A percentile compares a stretch with the other conserved stretches of the same genome.
phyloP scores from a whole-genome alignment of 139 green algal species.

The Cymbomonas tetramitiformis region DNA sequence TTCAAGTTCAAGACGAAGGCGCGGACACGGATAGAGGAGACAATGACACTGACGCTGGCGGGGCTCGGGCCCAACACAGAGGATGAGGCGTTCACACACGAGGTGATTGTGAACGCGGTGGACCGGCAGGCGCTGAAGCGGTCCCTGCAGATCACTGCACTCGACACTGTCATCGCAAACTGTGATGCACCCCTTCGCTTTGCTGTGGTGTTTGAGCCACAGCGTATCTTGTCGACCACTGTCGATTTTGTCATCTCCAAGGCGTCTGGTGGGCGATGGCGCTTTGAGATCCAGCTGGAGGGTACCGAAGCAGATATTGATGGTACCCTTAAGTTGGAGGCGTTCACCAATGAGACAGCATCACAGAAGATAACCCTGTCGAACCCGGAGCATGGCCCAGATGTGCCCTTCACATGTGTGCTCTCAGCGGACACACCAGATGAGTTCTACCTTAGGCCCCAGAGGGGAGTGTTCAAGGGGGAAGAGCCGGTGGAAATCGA shows the following conservation, averaged over 20 bases:
- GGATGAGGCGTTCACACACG: conserved; percentile 34
- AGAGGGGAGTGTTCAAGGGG: not conserved
- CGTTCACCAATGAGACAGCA: conserved; percentile 21
- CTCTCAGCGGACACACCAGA: conserved; percentile 36
- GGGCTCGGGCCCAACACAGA: conserved; percentile 11
- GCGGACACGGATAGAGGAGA: conserved; percentile 19
- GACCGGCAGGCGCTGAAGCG: conserved; percentile 12
- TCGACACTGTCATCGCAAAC: not conserved
- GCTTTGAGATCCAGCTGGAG: conserved; percentile 38
- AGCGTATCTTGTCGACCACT: conserved; percentile 19
- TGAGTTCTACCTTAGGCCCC: conserved; percentile 31
- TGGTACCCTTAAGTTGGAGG: conserved; percentile 32
- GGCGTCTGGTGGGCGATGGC: conserved; percentile 37
- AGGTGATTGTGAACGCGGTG: conserved; percentile 26
- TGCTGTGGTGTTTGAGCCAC: conserved; percentile 26
- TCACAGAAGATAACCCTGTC: not conserved
- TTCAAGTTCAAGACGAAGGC: conserved; percentile 24
- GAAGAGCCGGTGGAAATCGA: not conserved
- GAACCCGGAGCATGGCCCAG: not conserved
- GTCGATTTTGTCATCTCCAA: conserved; percentile 39
- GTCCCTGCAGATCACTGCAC: conserved; percentile 7
- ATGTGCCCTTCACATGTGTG: conserved; percentile 24
- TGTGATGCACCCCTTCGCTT: conserved; percentile 18
- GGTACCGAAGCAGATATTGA: conserved; percentile 34
- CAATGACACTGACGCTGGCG: conserved; percentile 30